phyloP scores from a whole-genome alignment of 805 yeast species.

The Saccharomyces jurei region DNA sequence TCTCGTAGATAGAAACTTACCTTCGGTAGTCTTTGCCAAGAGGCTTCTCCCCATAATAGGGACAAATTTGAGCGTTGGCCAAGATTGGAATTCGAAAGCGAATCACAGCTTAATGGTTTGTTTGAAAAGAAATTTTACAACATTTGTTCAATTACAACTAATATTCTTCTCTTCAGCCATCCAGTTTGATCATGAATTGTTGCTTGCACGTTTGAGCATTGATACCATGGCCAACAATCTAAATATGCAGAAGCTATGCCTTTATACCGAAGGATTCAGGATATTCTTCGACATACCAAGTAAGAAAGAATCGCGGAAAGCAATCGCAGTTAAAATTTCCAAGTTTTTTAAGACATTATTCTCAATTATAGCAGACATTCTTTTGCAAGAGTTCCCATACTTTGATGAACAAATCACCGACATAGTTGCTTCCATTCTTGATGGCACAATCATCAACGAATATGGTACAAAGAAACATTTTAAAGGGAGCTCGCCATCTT shows the following conservation, averaged over 20 bases:
- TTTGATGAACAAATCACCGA: slow-evolving; percentile 21
- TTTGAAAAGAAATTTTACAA: slow-evolving; percentile 12
- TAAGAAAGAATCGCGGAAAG: slow-evolving; percentile 18
- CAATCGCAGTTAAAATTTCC: slow-evolving; percentile 23
- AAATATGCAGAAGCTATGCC: slow-evolving; percentile 21
- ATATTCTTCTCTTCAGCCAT: slow-evolving; percentile 27
- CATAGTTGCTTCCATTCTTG: slow-evolving; percentile 21
- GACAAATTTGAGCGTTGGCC: slow-evolving; percentile 16
- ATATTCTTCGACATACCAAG: slow-evolving; percentile 28
- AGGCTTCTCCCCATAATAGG: slow-evolving; percentile 16
- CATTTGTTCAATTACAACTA: slow-evolving; percentile 19
- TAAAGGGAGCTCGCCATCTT: slow-evolving; percentile 5
- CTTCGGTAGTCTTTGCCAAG: slow-evolving; percentile 16
- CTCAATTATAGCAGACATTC: slow-evolving; percentile 21
- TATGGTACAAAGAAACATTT: slow-evolving; percentile 13
- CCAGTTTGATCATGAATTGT: slow-evolving; percentile 27
- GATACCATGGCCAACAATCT: slow-evolving; percentile 8
- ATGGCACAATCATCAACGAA: slow-evolving; percentile 18
- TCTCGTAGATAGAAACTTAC: slow-evolving; percentile 7
- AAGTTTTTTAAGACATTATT: slow-evolving; percentile 29
- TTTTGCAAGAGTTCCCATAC: slow-evolving; percentile 17
- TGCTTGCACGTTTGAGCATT: slow-evolving; percentile 22
- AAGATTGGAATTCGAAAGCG: slow-evolving; percentile 13
- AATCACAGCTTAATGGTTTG: slow-evolving; percentile 9
- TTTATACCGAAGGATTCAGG: slow-evolving; percentile 33